Evolutionary conservation across 129 eudicot genomes (phyloP).

Genomic region (Mikania micrantha): DNA sequence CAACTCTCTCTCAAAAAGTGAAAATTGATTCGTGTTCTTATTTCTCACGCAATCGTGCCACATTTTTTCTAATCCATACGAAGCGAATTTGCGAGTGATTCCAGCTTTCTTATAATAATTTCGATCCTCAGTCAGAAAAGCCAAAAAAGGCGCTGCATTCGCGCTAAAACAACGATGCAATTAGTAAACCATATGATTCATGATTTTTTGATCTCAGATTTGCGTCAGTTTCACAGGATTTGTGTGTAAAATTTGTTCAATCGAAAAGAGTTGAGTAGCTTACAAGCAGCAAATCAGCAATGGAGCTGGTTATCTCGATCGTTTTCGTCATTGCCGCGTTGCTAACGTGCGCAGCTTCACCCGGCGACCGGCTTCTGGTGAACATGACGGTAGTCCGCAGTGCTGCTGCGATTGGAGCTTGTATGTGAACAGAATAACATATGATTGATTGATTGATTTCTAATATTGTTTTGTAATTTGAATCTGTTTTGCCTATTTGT

Average conservation of each 20-base stretch:
- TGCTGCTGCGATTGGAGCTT: constrained; percentile 62
- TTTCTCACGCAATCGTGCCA: not conserved
- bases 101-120: not conserved
- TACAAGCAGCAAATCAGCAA: not conserved
- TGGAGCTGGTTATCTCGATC: constrained; percentile 11
- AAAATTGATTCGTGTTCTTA: constrained; percentile 1
- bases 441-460: not conserved
- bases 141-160: not conserved
- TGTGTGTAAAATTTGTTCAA: not conserved
- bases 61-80: too few species aligned
- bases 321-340: not conserved
- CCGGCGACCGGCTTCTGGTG: constrained; percentile 53
- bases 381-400: constrained; percentile 60
- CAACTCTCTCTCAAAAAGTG: not conserved
- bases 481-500: not conserved
- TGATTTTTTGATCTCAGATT: not conserved
- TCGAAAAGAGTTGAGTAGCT: constrained; percentile 7
- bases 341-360: constrained; percentile 39
- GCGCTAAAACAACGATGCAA: not conserved
- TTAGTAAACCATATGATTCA: not conserved
- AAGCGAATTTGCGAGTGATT: not conserved
- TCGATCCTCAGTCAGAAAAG: not conserved
- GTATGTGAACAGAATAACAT: constrained; percentile 30
- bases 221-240: not conserved
- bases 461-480: not conserved